phyloP scores from a whole-genome alignment of 2,329 filamentous ascomycete genomes.

The Bertia moriformis region DNA sequence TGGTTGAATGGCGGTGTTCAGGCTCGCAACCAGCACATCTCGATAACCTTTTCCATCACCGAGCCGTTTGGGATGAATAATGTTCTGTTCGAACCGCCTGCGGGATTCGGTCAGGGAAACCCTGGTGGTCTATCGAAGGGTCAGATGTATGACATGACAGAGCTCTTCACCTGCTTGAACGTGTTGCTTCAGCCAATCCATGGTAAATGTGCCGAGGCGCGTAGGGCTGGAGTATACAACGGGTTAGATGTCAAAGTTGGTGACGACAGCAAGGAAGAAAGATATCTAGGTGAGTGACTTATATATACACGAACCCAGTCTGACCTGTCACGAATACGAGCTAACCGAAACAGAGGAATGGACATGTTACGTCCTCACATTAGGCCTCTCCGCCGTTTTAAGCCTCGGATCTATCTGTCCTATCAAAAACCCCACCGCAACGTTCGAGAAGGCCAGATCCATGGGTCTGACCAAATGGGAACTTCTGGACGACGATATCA shows the following conservation, averaged over 20 bases:
- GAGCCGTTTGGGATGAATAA: constrained; percentile 32
- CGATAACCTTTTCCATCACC: constrained; percentile 27
- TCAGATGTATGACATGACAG: constrained; percentile 48
- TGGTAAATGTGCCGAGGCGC: constrained; percentile 35
- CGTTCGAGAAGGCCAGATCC: constrained; percentile 33
- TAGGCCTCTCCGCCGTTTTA: constrained; percentile 39
- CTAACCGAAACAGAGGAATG: constrained; percentile 34
- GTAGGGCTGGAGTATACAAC: constrained; percentile 38
- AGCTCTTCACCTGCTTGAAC: constrained; percentile 47
- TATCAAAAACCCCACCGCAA: constrained; percentile 19
- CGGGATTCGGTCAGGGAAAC: constrained; percentile 44
- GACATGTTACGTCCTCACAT: constrained; percentile 41
- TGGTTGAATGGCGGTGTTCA: constrained; percentile 44
- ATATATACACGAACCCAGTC: background rate
- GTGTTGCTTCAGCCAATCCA: constrained; percentile 39
- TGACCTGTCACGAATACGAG: constrained; percentile 2
- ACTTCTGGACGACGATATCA: constrained; percentile 25
- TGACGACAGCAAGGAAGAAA: constrained; percentile 18
- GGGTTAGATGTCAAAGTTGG: constrained; percentile 20
- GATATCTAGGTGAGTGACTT: constrained; percentile 28
- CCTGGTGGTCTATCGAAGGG: constrained; percentile 31
- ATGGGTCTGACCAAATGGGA: constrained; percentile 43
- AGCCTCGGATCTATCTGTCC: constrained; percentile 26
- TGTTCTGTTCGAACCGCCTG: constrained; percentile 36
- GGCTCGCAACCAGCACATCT: constrained; percentile 28